Percentiles rank a stretch among this genome's conserved stretches.
Evolutionary conservation across 2,329 filamentous ascomycete genomes (phyloP).

Genomic region (Emericellopsis cladophorae): DNA sequence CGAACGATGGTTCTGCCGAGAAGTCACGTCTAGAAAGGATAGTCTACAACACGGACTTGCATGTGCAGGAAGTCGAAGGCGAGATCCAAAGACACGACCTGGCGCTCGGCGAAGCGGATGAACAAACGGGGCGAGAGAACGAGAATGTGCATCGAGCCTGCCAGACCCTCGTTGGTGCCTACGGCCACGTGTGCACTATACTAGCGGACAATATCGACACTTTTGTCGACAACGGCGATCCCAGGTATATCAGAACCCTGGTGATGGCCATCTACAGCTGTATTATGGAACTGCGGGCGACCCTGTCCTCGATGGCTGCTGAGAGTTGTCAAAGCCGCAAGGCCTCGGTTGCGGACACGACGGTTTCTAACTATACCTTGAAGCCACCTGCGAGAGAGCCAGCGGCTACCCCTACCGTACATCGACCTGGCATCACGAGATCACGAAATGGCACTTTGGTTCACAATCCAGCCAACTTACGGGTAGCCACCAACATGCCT

Average conservation of each 20-base stretch:
- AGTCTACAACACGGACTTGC: conserved; percentile 54
- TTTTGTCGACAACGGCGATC: conserved; percentile 52
- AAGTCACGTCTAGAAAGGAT: conserved; percentile 53
- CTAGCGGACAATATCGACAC: conserved; percentile 49
- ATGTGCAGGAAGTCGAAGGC: conserved; percentile 52
- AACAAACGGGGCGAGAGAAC: conserved; percentile 38
- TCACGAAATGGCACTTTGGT: conserved; percentile 19
- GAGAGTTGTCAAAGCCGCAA: conserved; percentile 9
- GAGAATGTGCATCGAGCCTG: conserved; percentile 53
- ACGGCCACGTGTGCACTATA: conserved; percentile 51
- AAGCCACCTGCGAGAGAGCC: conserved; percentile 39
- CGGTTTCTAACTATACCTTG: conserved; percentile 22
- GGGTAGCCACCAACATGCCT: conserved; percentile 43
- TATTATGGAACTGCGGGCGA: conserved; percentile 53
- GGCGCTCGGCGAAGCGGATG: conserved; percentile 31
- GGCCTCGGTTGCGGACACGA: not conserved
- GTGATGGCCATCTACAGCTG: conserved; percentile 53
- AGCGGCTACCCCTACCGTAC: conserved; percentile 34
- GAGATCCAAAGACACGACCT: conserved; percentile 50
- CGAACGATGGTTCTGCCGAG: conserved; percentile 46
- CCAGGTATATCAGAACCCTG: conserved; percentile 53
- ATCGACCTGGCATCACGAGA: conserved; percentile 24
- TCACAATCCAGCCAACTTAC: conserved; percentile 26
- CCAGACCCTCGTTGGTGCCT: conserved; percentile 49
- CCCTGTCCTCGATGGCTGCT: conserved; percentile 22